Percentiles rank a stretch among this genome's conserved stretches.
These are phyloP conservation scores for Paracamarosporium sp. DNA, from an alignment of 2,329 filamentous ascomycete genomes.

Conservation along the genomic window DNA sequence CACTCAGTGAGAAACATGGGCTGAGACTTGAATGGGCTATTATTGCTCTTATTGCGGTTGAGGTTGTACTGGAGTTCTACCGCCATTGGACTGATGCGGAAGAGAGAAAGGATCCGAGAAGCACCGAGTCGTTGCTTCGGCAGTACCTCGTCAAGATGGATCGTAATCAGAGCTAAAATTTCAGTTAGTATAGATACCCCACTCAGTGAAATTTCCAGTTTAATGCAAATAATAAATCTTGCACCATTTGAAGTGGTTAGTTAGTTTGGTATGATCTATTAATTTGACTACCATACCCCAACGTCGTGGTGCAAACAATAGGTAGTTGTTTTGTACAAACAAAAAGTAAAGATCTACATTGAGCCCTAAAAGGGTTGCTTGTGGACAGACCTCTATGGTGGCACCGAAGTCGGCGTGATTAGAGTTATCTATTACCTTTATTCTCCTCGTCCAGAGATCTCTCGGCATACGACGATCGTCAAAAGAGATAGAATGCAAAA, in stretches of 20 bases:
- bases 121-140: slow-evolving; percentile 49
- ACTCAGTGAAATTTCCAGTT: slow-evolving; percentile 16
- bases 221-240: not conserved
- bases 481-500: not conserved
- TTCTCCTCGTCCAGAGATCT: too few relatives aligned
- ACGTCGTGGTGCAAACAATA: too few relatives aligned
- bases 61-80: slow-evolving; percentile 86
- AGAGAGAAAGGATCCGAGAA: slow-evolving; percentile 50
- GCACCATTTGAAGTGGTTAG: too few relatives aligned
- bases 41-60: slow-evolving; percentile 89
- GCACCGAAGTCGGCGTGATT: too few relatives aligned
- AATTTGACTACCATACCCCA: too few relatives aligned
- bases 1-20: slow-evolving; percentile 88
- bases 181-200: slow-evolving; percentile 27
- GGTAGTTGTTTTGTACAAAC: too few relatives aligned
- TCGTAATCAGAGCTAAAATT: slow-evolving; percentile 10
- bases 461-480: too few relatives aligned
- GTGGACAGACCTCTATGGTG: too few relatives aligned
- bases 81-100: slow-evolving; percentile 70
- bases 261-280: too few relatives aligned
- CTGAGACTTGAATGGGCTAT: slow-evolving; percentile 93
- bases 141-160: slow-evolving; percentile 39
- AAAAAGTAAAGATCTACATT: too few relatives aligned
- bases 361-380: too few relatives aligned
- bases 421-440: too few relatives aligned